phyloP scores from a whole-genome alignment of 2,329 filamentous ascomycete genomes.

The Phaeophleospora eucalypticola region DNA sequence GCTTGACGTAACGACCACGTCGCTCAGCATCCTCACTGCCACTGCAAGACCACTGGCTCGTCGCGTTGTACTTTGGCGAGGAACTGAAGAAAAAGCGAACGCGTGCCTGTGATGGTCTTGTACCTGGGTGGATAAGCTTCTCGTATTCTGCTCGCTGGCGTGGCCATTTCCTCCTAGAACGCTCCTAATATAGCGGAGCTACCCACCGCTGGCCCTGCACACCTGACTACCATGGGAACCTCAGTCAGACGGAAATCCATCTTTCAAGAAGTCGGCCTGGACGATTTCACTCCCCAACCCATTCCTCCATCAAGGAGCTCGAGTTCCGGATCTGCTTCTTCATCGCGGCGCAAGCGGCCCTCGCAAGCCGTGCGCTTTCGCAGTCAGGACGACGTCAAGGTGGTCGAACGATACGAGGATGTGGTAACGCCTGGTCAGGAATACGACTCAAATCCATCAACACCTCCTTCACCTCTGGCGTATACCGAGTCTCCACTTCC shows the following conservation, averaged over 20 bases:
- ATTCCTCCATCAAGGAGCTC: not conserved
- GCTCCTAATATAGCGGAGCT: not conserved
- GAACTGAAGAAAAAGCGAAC: not conserved
- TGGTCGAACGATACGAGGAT: conserved; percentile 22
- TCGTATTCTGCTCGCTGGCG: conserved; percentile 1
- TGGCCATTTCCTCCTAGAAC: not conserved
- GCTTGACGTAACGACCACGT: not conserved
- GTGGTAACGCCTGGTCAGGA: conserved; percentile 10
- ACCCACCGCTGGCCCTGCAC: not conserved
- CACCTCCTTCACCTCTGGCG: conserved; percentile 1
- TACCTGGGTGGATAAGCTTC: not conserved
- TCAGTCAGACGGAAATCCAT: conserved; percentile 4
- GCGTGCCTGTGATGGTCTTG: not conserved
- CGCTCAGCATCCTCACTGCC: not conserved
- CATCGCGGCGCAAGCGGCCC: conserved; percentile 9
- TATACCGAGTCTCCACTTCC: conserved; percentile 19
- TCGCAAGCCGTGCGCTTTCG: conserved; percentile 23
- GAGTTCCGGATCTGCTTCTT: conserved; percentile 1
- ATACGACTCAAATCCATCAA: conserved; percentile 5
- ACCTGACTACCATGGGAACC: conserved; percentile 7
- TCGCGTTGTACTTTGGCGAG: not conserved
- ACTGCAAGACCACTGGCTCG: not conserved
- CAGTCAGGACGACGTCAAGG: conserved; percentile 28
- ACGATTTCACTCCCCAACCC: conserved; percentile 3
- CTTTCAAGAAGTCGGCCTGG: conserved; percentile 8